Evolutionary conservation across 2,329 filamentous ascomycete species (phyloP).

Genomic region (Trichoderma asperellum): DNA sequence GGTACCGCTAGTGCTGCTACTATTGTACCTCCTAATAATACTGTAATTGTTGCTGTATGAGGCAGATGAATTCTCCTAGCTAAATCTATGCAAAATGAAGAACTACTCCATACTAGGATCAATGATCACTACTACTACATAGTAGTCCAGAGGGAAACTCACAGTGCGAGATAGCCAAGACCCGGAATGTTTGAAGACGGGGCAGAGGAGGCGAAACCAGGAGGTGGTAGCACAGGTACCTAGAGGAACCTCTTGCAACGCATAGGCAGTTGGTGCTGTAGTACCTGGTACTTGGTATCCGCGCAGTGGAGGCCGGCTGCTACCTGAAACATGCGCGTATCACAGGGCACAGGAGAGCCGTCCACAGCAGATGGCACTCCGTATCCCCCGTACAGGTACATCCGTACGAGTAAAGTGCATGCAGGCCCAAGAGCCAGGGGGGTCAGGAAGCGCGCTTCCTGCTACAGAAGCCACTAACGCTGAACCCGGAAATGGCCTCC

Average conservation of each 20-base stretch:
- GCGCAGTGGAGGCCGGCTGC: slow-evolving; percentile 2
- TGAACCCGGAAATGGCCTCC: neutral
- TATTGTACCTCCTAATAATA: neutral
- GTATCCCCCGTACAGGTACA: neutral
- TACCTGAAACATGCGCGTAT: slow-evolving; percentile 23
- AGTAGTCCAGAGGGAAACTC: neutral
- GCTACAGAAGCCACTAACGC: neutral
- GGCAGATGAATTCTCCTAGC: neutral
- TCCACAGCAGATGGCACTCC: neutral
- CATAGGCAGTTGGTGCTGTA: neutral
- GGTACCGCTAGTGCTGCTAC: neutral
- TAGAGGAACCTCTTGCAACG: neutral
- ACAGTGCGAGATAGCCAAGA: neutral
- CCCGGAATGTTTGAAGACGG: neutral
- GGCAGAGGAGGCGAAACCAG: neutral
- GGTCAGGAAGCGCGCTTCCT: neutral
- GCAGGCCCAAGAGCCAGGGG: neutral
- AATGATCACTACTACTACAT: neutral
- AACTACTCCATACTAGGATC: neutral
- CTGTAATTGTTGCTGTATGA: neutral
- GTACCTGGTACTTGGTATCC: neutral
- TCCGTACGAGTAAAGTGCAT: slow-evolving; percentile 8
- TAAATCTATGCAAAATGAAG: neutral
- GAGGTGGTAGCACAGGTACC: neutral
- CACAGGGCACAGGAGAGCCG: neutral